phyloP scores from a whole-genome alignment of 352 stramenopile species.

The Phytophthora sp. region DNA sequence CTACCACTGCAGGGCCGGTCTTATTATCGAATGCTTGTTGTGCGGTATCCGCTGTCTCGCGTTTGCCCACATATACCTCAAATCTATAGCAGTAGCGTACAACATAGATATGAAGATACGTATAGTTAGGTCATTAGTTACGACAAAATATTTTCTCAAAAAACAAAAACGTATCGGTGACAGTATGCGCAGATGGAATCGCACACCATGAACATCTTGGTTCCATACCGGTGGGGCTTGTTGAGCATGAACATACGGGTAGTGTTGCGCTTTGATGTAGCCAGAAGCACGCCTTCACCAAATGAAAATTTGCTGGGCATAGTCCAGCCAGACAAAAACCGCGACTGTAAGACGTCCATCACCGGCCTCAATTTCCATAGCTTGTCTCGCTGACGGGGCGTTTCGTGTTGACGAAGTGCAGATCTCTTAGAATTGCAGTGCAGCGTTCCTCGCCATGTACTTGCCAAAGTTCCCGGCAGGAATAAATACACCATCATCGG shows the following conservation, averaged over 20 bases:
- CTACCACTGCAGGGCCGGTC: not conserved
- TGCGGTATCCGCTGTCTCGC: not conserved
- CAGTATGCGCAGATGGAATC: constrained; percentile 13
- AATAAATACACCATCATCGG: not conserved
- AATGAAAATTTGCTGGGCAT: too few relatives aligned
- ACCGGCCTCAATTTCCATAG: too few relatives aligned
- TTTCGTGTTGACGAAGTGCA: constrained; percentile 20
- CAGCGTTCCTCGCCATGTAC: constrained; percentile 28
- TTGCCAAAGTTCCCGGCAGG: constrained; percentile 17
- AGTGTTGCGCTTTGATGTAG: too few relatives aligned
- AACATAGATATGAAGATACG: too few relatives aligned
- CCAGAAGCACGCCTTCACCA: too few relatives aligned
- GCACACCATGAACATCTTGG: constrained; percentile 26
- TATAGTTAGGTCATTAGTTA: too few relatives aligned
- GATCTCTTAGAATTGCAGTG: not conserved
- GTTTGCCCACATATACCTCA: constrained; percentile 13
- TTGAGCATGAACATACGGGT: too few relatives aligned
- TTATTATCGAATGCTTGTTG: not conserved
- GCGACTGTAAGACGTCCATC: too few relatives aligned
- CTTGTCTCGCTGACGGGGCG: not conserved
- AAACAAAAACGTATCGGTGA: constrained; percentile 7
- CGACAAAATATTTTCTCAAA: not conserved
- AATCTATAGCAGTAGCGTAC: not conserved
- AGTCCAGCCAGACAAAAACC: too few relatives aligned
- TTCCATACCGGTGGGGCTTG: too few relatives aligned